phyloP scores from a whole-genome alignment of 1,284 basidiomycete species.

The Polyporus tsugae region DNA sequence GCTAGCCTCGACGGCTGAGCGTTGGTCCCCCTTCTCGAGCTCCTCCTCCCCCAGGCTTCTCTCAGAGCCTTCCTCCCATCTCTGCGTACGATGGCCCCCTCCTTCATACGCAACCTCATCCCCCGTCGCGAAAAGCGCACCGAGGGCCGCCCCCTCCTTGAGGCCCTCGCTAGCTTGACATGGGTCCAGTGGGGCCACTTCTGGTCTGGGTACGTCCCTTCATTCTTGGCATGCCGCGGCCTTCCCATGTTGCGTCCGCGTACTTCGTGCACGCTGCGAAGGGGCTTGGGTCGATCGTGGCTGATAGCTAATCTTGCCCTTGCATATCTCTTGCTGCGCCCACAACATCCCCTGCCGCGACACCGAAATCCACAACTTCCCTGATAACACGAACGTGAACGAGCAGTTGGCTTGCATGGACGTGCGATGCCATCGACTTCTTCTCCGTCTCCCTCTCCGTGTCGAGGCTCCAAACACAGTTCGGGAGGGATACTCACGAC shows the following conservation, averaged over 20 bases:
- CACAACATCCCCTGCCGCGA: constrained; percentile 22
- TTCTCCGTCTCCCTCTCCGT: constrained; percentile 86
- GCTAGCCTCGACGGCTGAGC: constrained; percentile 6
- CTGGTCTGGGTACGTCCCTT: constrained; percentile 49
- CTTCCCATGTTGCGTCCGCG: neutral
- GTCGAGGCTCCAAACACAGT: constrained; percentile 60
- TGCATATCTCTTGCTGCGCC: constrained; percentile 19
- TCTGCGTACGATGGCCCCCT: constrained; percentile 39
- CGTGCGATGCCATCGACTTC: constrained; percentile 84
- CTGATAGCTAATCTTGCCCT: constrained; percentile 16
- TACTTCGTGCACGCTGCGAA: neutral
- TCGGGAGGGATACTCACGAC: constrained; percentile 51
- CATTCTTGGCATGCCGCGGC: constrained; percentile 16
- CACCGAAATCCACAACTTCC: constrained; percentile 13
- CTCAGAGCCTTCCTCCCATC: constrained; percentile 11
- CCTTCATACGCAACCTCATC: constrained; percentile 43
- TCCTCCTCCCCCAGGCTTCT: constrained; percentile 3
- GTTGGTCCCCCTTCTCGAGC: constrained; percentile 5
- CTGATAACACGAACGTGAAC: neutral
- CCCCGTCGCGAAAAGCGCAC: constrained; percentile 50
- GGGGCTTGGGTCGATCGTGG: constrained; percentile 5
- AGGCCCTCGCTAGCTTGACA: constrained; percentile 47
- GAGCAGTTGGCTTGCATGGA: constrained; percentile 79
- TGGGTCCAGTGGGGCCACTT: constrained; percentile 59
- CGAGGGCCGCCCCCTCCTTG: constrained; percentile 45